Evolutionary conservation across 495 filamentous ascomycete species (phyloP).

Genomic region (Neurospora discreta): DNA sequence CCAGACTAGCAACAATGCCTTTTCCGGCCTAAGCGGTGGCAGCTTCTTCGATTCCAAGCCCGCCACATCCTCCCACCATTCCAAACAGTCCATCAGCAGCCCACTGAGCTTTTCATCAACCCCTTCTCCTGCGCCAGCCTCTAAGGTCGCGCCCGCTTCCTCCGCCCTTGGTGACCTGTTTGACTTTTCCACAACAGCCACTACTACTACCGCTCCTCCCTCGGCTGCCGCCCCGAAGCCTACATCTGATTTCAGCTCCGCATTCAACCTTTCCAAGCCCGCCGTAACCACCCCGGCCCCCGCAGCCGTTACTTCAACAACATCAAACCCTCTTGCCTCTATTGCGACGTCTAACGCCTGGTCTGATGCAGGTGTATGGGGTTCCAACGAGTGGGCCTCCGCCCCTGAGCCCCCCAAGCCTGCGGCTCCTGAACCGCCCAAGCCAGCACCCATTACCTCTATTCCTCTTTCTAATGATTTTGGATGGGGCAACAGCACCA

Average conservation of each 20-base stretch:
- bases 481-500: constrained; percentile 41
- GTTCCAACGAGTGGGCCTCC: constrained; percentile 43
- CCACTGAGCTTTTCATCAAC: constrained; percentile 45
- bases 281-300: constrained; percentile 34
- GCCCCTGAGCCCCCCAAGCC: constrained; percentile 31
- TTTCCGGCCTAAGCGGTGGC: constrained; percentile 48
- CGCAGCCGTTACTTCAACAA: constrained; percentile 17
- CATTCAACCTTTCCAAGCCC: constrained; percentile 62
- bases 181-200: constrained; percentile 51
- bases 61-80: constrained; percentile 38
- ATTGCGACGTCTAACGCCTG: constrained; percentile 36
- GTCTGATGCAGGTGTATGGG: constrained; percentile 40
- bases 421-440: constrained; percentile 17
- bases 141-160: constrained; percentile 35
- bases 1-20: constrained; percentile 42
- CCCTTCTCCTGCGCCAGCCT: constrained; percentile 34
- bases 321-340: constrained; percentile 21
- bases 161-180: constrained; percentile 64
- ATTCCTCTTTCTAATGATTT: constrained; percentile 31
- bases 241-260: constrained; percentile 37
- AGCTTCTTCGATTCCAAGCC: constrained; percentile 75
- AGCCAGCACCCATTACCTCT: constrained; percentile 22
- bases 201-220: constrained; percentile 32
- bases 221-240: constrained; percentile 33
- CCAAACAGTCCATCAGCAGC: constrained; percentile 34